Conservation (phyloP, 139 green algal species). For the Coelastrella sp. region DNA sequence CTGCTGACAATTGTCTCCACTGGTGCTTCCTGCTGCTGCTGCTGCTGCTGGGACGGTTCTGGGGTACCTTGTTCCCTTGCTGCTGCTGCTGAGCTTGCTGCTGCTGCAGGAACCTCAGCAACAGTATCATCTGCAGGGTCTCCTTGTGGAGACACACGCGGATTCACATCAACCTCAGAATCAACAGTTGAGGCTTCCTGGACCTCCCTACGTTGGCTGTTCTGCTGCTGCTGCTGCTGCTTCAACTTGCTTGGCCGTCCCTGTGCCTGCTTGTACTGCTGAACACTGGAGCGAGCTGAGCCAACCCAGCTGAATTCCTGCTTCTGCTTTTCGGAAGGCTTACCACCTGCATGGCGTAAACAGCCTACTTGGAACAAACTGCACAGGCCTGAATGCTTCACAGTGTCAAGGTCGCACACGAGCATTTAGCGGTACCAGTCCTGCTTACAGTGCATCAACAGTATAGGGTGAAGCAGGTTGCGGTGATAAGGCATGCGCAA, state of each 20-base stretch:
- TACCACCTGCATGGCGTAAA: not conserved
- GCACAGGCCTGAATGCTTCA: no score
- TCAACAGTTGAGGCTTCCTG: no score
- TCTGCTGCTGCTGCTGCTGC: slow-evolving; percentile 21
- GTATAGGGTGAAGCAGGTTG: no score
- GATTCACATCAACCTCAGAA: no score
- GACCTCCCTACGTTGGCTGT: slow-evolving; percentile 34
- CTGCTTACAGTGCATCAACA: no score
- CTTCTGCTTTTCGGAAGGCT: slow-evolving; percentile 1
- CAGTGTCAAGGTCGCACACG: no score
- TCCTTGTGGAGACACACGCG: no score
- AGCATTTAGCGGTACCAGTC: no score
- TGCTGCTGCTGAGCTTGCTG: slow-evolving; percentile 20
- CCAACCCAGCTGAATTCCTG: slow-evolving; percentile 21
- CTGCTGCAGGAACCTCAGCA: no score
- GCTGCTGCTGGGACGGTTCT: not conserved
- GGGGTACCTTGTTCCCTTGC: slow-evolving; percentile 27
- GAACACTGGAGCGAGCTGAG: not conserved
- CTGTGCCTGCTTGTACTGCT: slow-evolving; percentile 25
- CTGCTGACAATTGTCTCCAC: not conserved
- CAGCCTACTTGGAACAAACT: no score
- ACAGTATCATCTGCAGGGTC: no score
- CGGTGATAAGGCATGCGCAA: no score
- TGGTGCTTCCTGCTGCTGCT: slow-evolving; percentile 12
- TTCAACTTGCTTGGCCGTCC: not conserved